Evolutionary conservation across 140 eudicot species (phyloP).

Genomic region (Ambrosia hybrid): DNA sequence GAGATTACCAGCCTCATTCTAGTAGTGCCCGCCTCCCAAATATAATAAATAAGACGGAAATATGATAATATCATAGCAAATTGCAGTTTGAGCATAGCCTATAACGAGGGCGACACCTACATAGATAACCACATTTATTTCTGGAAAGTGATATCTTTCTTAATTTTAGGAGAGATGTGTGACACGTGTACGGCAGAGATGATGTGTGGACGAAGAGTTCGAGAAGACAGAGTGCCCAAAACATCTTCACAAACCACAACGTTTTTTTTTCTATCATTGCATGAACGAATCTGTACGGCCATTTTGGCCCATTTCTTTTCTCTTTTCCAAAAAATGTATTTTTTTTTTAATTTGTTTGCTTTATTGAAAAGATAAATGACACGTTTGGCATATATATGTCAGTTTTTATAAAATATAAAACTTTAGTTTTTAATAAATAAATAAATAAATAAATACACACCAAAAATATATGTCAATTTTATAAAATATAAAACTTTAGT

Average conservation of each 20-base stretch:
- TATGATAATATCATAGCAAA: not conserved
- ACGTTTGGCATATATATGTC: not conserved
- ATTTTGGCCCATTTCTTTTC: not conserved
- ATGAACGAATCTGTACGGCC: conserved; percentile 39
- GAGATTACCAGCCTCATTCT: too few species aligned
- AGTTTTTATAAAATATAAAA: too few species aligned
- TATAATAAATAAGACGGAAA: not conserved
- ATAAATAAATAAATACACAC: too few species aligned
- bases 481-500: too few species aligned
- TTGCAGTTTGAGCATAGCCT: conserved; percentile 10
- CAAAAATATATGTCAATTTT: too few species aligned
- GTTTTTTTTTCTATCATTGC: conserved; percentile 1
- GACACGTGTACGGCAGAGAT: conserved; percentile 34
- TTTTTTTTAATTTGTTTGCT: not conserved
- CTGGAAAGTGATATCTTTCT: conserved; percentile 12
- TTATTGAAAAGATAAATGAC: not conserved
- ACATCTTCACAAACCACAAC: conserved; percentile 3
- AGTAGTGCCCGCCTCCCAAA: too few species aligned
- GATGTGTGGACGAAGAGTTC: conserved; percentile 24
- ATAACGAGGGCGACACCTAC: conserved; percentile 22
- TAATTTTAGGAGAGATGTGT: not conserved
- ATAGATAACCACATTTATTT: conserved; percentile 13
- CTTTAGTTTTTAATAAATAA: too few species aligned
- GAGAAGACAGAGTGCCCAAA: conserved; percentile 18
- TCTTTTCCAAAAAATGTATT: not conserved